Conservation (phyloP, 306 rosid species). For the Prunus armeniaca region DNA sequence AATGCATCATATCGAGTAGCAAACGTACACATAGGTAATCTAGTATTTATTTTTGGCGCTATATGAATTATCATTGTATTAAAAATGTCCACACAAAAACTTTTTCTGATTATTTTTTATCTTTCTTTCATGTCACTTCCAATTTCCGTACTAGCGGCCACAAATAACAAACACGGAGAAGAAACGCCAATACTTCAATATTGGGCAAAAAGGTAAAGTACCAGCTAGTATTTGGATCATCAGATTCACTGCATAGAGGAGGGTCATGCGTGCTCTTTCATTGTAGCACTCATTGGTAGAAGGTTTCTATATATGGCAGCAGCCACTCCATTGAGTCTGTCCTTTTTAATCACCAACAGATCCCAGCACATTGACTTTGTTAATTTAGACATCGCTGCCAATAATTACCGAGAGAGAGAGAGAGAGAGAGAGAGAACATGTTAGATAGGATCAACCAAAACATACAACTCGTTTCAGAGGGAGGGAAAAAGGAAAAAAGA, state of each 20-base stretch:
- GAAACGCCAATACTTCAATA: neutral
- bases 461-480: slow-evolving; percentile 8
- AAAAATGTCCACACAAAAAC: neutral
- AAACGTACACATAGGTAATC: no score
- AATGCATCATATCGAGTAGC: no score
- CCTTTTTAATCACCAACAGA: slow-evolving; percentile 52
- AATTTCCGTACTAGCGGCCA: neutral
- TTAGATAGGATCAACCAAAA: slow-evolving; percentile 16
- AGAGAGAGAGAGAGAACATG: neutral
- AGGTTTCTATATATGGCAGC: slow-evolving; percentile 80
- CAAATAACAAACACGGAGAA: neutral
- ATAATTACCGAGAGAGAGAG: slow-evolving; percentile 13
- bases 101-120: neutral
- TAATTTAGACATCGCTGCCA: slow-evolving; percentile 63
- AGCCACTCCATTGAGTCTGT: slow-evolving; percentile 64
- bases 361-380: slow-evolving; percentile 90
- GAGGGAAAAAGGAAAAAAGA: neutral
- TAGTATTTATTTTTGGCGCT: no score
- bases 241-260: slow-evolving; percentile 65
- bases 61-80: no score
- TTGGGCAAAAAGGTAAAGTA: slow-evolving; percentile 18
- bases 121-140: neutral
- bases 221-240: slow-evolving; percentile 79
- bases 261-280: slow-evolving; percentile 50
- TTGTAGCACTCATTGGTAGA: slow-evolving; percentile 72